Percentiles rank a stretch among this genome's conserved stretches.
Evolutionary conservation across 345 rosid genomes (phyloP).

Genomic region (Corchorus capsularis): DNA sequence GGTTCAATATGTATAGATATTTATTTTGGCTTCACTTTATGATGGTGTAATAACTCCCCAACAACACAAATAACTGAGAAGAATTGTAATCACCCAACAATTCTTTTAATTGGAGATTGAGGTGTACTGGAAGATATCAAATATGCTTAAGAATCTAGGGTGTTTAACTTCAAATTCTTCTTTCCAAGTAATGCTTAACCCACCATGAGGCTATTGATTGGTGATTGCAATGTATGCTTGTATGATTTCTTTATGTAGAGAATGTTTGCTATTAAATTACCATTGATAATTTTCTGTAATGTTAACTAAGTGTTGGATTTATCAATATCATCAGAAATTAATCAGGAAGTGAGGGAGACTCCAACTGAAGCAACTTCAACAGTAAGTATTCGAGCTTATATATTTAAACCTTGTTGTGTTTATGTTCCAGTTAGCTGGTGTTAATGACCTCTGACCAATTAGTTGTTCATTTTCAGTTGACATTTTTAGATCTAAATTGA

Average conservation of each 20-base stretch:
- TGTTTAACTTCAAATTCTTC: not conserved
- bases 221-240: not conserved
- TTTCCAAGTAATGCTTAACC: not conserved
- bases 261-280: not conserved
- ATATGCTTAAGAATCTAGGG: not conserved
- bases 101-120: not conserved
- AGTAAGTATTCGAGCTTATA: constrained; percentile 39
- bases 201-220: not conserved
- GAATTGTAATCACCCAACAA: not conserved
- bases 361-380: constrained; percentile 25
- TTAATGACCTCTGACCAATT: not conserved
- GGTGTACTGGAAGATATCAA: not conserved
- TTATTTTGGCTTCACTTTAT: not conserved
- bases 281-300: not conserved
- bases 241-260: not conserved
- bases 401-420: not conserved
- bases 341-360: constrained; percentile 30
- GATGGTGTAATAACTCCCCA: not conserved
- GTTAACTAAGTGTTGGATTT: not conserved
- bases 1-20: not conserved
- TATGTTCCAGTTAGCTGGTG: not conserved
- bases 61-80: not conserved
- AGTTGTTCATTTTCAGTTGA: not conserved
- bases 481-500: not conserved
- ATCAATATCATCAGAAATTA: not conserved